Percentiles rank a stretch among this genome's conserved stretches.
Conservation (phyloP, 495 filamentous ascomycete species). For the Thozetella sp. region DNA sequence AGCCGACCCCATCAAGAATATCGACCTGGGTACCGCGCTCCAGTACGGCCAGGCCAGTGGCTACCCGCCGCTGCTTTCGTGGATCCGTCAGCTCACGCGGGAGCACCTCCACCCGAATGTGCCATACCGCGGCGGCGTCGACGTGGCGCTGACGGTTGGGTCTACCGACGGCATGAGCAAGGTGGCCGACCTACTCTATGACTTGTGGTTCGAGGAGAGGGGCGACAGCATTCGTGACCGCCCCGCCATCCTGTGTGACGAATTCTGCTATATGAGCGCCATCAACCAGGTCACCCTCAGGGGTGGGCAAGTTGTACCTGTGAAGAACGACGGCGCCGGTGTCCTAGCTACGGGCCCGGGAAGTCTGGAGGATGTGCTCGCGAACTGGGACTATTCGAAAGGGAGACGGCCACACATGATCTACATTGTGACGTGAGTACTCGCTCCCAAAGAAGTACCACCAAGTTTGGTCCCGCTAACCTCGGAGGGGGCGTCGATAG, state of each 20-base stretch:
- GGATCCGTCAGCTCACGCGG: slow-evolving; percentile 75
- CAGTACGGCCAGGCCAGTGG: slow-evolving; percentile 85
- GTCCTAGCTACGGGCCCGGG: slow-evolving; percentile 69
- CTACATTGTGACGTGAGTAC: slow-evolving; percentile 85
- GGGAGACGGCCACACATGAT: slow-evolving; percentile 81
- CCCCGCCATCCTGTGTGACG: slow-evolving; percentile 74
- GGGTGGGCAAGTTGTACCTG: slow-evolving; percentile 70
- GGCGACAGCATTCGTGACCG: slow-evolving; percentile 65
- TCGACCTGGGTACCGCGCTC: slow-evolving; percentile 79
- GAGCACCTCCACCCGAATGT: slow-evolving; percentile 78
- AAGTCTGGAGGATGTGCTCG: slow-evolving; percentile 75
- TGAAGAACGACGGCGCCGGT: slow-evolving; percentile 77
- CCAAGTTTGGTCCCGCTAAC: slow-evolving; percentile 1
- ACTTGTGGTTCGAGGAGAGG: slow-evolving; percentile 67
- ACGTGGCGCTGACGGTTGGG: slow-evolving; percentile 76
- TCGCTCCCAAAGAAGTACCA: background rate
- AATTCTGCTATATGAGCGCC: slow-evolving; percentile 77
- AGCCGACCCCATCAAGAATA: slow-evolving; percentile 59
- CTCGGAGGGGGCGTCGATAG: slow-evolving; percentile 34
- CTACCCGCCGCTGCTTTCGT: slow-evolving; percentile 72
- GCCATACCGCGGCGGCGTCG: slow-evolving; percentile 76
- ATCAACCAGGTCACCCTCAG: slow-evolving; percentile 65
- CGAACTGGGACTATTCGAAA: slow-evolving; percentile 75
- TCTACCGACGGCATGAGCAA: slow-evolving; percentile 85
- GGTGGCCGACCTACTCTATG: slow-evolving; percentile 68